Percentiles rank a stretch among this genome's conserved stretches.
Conservation (phyloP, 805 yeast genomes). For the Ogataea haglerorum region DNA sequence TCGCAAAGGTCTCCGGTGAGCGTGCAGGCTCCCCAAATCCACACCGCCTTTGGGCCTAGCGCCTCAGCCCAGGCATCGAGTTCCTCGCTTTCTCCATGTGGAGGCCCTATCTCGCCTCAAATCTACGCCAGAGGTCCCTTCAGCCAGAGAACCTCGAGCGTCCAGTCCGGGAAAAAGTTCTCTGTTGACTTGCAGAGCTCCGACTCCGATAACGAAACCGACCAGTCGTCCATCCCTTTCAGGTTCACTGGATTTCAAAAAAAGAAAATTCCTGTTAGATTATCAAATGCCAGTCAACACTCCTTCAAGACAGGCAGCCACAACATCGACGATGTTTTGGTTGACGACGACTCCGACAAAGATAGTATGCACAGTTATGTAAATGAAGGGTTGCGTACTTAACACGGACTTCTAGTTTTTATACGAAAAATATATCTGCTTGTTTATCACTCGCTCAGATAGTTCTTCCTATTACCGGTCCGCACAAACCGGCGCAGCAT, state of each 20-base stretch:
- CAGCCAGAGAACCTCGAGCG: slow-evolving; percentile 19
- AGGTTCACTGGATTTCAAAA: slow-evolving; percentile 24
- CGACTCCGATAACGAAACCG: slow-evolving; percentile 19
- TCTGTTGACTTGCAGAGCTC: slow-evolving; percentile 25
- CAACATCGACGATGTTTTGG: slow-evolving; percentile 21
- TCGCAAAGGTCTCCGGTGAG: slow-evolving; percentile 22
- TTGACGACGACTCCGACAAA: slow-evolving; percentile 21
- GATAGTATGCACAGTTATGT: slow-evolving; percentile 30
- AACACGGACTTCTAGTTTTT: slow-evolving; percentile 7
- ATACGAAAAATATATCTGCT: not conserved
- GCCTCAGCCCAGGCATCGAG: slow-evolving; percentile 10
- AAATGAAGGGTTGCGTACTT: slow-evolving; percentile 30
- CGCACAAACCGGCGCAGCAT: slow-evolving; percentile 87
- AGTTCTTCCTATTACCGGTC: slow-evolving; percentile 93
- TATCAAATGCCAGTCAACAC: slow-evolving; percentile 12
- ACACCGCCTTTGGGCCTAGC: slow-evolving; percentile 15
- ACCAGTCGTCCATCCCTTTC: slow-evolving; percentile 13
- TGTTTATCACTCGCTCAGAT: slow-evolving; percentile 42
- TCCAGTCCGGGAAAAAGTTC: slow-evolving; percentile 25
- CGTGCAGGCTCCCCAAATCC: slow-evolving; percentile 7
- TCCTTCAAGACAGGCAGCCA: slow-evolving; percentile 7
- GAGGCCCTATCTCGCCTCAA: slow-evolving; percentile 16
- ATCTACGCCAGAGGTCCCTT: slow-evolving; percentile 13
- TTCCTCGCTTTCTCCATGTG: slow-evolving; percentile 10
- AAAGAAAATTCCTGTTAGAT: slow-evolving; percentile 15